Base-by-base conservation (phyloP, 768 basidiomycete genomes). In the Russula sp. region DNA sequence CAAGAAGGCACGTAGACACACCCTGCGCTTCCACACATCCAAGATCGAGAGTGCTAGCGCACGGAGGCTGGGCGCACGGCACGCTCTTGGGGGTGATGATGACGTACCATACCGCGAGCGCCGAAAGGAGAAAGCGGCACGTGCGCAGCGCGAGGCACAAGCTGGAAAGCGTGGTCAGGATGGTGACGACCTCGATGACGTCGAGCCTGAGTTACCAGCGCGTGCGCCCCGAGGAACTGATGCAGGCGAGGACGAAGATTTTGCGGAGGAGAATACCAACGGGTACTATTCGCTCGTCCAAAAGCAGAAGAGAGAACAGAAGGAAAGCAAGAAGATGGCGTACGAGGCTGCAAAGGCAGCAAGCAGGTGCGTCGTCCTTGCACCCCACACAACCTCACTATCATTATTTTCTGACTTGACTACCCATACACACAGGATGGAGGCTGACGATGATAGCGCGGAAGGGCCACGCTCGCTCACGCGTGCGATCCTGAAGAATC, bases 211-310 rank as follows among this genome's bases (percentile, higher is more conserved):
- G 68, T 70, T 68, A 70, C 63, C 27, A 68, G 70, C 34, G 63
- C 53, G 52, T 16, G 34, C 22, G 50, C 72, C 67, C 60, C 53
- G 73, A 70, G 68, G 73, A 67, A 72, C 71, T 59, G 61, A 76
- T 69, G 69, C 75, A 71, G 75, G 74, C 68, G 74, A 75, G 71
- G 71, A 75, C 70, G 74, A 73, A 73, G 71, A 73, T 60, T 56
- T 70, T 71, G 71, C 71, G 54, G 80, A 75, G 55, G 79, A 78
- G 52, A 75, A 55, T 55, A 81, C 78, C 3, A 84, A 89, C 53
- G 94, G 87, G 11, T 98, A 98, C 74, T 97, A 98, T 69, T 89
- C 95, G 64, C 83, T 97, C 48, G 87, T 98, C 67, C 87, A 93
- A 77, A 82, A 81, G 71, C 78, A 80, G 61, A 82, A 83, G 63